phyloP scores from a whole-genome alignment of 805 yeast genomes.

The Cephaloascus albidus region DNA sequence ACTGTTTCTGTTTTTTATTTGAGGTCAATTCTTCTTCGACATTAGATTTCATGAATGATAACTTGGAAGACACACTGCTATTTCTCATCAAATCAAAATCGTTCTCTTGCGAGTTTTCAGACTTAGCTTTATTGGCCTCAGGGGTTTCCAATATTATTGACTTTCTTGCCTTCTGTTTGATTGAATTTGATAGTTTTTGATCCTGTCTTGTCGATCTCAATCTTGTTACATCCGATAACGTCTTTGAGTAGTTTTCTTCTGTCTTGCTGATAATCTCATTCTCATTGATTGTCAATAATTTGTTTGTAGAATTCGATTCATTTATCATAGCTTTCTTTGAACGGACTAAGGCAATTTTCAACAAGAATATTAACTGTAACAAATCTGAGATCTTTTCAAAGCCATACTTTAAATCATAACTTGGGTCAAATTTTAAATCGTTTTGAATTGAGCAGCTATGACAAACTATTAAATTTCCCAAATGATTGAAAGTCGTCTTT shows the following conservation, averaged over 20 bases:
- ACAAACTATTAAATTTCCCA: conserved; percentile 37
- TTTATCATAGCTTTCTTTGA: conserved; percentile 51
- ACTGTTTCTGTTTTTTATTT: conserved; percentile 8
- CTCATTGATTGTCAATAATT: conserved; percentile 1
- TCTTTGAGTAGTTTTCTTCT: conserved; percentile 52
- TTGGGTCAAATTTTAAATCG: conserved; percentile 17
- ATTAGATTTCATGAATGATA: conserved; percentile 12
- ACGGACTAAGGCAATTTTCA: conserved; percentile 78
- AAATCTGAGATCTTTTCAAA: conserved; percentile 59
- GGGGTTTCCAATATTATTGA: conserved; percentile 63
- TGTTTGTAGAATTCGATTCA: not conserved
- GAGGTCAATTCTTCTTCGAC: not conserved
- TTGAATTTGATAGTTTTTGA: conserved; percentile 41
- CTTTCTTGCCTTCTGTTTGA: conserved; percentile 53
- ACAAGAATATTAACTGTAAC: conserved; percentile 63
- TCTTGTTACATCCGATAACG: conserved; percentile 69
- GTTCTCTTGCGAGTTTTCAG: conserved; percentile 1
- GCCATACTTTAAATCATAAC: conserved; percentile 34
- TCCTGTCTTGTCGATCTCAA: conserved; percentile 67
- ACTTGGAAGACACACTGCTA: conserved; percentile 15
- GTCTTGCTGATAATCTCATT: conserved; percentile 6
- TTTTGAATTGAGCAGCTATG: conserved; percentile 48
- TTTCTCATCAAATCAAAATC: conserved; percentile 8
- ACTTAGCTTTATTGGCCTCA: conserved; percentile 27
- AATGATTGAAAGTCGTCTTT: conserved; percentile 36